These are phyloP conservation scores for Arabidopsis suecica DNA, from an alignment of 345 rosid species.

Conservation along the genomic window DNA sequence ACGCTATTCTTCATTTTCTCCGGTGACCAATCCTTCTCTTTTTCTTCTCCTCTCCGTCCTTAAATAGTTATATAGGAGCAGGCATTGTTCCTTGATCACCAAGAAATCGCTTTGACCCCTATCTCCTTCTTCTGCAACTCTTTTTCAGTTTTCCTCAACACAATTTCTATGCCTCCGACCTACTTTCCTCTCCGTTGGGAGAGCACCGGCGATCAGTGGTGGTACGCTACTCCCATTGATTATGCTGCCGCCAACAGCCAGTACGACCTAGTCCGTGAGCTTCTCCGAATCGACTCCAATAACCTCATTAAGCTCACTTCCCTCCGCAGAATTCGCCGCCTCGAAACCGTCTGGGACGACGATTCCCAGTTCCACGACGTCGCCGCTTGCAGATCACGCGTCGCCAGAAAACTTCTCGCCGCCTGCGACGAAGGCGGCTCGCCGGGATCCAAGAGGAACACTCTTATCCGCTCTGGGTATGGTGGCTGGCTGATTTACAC, in stretches of 20 bases:
- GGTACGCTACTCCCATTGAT: slow-evolving; percentile 96
- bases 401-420: slow-evolving; percentile 67
- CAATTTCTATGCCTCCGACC: slow-evolving; percentile 59
- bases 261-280: slow-evolving; percentile 86
- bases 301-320: slow-evolving; percentile 93
- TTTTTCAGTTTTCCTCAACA: neutral
- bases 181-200: slow-evolving; percentile 94
- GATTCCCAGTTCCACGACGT: slow-evolving; percentile 71
- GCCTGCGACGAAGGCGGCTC: slow-evolving; percentile 60
- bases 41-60: slow-evolving; percentile 4
- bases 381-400: slow-evolving; percentile 68
- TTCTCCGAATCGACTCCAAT: slow-evolving; percentile 78
- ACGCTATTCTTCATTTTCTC: neutral
- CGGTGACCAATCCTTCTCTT: neutral
- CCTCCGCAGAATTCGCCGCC: slow-evolving; percentile 89
- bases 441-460: slow-evolving; percentile 46
- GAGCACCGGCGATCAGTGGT: slow-evolving; percentile 97
- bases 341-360: slow-evolving; percentile 94
- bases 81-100: slow-evolving; percentile 33
- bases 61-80: too few species aligned
- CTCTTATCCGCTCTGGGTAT: slow-evolving; percentile 74
- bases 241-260: slow-evolving; percentile 96
- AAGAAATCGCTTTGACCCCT: slow-evolving; percentile 26
- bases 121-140: slow-evolving; percentile 26
- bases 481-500: slow-evolving; percentile 96